These are phyloP conservation scores for Daldinia concentrica DNA, from an alignment of 495 filamentous ascomycete species.

Conservation along the genomic window DNA sequence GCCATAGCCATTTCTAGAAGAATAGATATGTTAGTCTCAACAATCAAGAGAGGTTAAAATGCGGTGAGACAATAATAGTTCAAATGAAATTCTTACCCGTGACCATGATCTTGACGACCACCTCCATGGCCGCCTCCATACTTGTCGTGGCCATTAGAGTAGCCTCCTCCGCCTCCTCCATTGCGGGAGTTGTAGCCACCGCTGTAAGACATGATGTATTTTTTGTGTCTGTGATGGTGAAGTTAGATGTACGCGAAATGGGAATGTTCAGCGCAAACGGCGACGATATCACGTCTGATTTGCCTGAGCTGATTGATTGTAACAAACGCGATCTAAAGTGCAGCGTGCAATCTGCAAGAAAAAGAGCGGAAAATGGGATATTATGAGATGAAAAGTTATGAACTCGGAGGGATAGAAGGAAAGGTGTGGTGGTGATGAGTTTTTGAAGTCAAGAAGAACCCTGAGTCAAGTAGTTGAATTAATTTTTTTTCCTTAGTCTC, in stretches of 20 bases:
- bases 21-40: constrained; percentile 31
- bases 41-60: neutral
- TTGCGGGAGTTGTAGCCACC: constrained; percentile 66
- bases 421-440: constrained; percentile 30
- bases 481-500: constrained; percentile 38
- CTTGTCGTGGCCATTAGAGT: constrained; percentile 58
- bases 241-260: constrained; percentile 1
- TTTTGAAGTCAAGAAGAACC: constrained; percentile 33
- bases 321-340: constrained; percentile 29
- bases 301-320: constrained; percentile 36
- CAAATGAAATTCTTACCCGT: constrained; percentile 42
- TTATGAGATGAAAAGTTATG: constrained; percentile 23
- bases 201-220: constrained; percentile 73
- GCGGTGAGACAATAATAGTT: neutral
- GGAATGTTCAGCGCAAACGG: constrained; percentile 40
- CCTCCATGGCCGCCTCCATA: constrained; percentile 42
- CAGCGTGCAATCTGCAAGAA: constrained; percentile 41
- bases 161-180: constrained; percentile 47
- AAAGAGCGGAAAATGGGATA: constrained; percentile 38
- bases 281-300: constrained; percentile 8
- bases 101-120: constrained; percentile 49
- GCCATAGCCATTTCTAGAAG: constrained; percentile 47
- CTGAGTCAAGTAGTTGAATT: constrained; percentile 25
- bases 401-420: constrained; percentile 31
- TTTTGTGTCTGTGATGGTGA: constrained; percentile 7